Evolutionary conservation across 768 basidiomycete species (phyloP).

Genomic region (Collybiopsis luxurians): DNA sequence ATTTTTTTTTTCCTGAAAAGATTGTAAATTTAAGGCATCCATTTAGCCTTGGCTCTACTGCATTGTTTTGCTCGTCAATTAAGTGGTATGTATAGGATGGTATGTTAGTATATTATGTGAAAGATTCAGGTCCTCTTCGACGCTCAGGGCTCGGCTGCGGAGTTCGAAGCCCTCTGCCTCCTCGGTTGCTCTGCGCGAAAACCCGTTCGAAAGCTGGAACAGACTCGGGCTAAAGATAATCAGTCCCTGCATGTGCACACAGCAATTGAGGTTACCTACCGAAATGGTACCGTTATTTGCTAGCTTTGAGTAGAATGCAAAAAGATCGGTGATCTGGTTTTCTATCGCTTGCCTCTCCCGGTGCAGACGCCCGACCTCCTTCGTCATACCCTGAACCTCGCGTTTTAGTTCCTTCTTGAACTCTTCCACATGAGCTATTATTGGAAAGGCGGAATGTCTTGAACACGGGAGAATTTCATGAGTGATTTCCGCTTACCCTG

Average conservation of each 20-base stretch:
- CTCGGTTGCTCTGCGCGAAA: neutral
- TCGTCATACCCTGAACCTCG: slow-evolving; percentile 72
- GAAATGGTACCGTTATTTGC: slow-evolving; percentile 32
- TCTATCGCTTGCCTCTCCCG: slow-evolving; percentile 63
- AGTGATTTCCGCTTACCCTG: slow-evolving; percentile 45
- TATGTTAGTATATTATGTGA: too few species aligned
- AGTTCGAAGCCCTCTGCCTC: slow-evolving; percentile 2
- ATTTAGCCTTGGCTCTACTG: too few species aligned
- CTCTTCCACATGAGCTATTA: slow-evolving; percentile 77
- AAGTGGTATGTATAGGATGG: too few species aligned
- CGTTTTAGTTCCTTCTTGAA: slow-evolving; percentile 78
- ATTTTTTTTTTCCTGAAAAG: too few species aligned
- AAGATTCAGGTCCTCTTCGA: neutral
- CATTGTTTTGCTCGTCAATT: too few species aligned
- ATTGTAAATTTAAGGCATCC: too few species aligned
- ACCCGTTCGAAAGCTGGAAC: neutral
- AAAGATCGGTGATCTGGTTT: slow-evolving; percentile 70
- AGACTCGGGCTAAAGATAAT: neutral
- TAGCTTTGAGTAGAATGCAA: slow-evolving; percentile 70
- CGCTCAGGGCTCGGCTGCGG: slow-evolving; percentile 2
- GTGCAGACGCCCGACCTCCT: slow-evolving; percentile 68
- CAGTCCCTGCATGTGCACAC: neutral
- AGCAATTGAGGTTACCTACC: neutral
- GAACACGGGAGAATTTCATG: neutral
- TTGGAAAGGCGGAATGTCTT: too few species aligned